phyloP scores from a whole-genome alignment of 202 grass and related monocot species.

The Digitaria exilis region DNA sequence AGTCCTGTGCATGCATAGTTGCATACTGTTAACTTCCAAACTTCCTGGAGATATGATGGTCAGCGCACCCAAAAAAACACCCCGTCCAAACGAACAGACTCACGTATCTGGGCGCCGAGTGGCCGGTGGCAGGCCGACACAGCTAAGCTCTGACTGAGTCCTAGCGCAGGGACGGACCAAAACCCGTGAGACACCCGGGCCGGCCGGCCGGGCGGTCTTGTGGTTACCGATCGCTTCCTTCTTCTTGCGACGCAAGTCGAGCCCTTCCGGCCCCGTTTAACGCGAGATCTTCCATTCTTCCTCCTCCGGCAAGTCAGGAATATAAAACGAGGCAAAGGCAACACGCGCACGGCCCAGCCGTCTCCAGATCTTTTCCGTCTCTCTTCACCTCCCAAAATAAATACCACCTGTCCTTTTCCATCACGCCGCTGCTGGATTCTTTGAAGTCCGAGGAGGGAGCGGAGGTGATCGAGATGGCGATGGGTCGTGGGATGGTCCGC shows the following conservation, averaged over 20 bases:
- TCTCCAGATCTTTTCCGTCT: slow-evolving; percentile 6
- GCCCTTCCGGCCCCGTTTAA: neutral
- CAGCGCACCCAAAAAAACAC: too few relatives aligned
- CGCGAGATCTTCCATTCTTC: slow-evolving; percentile 17
- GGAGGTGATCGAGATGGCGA: slow-evolving; percentile 22
- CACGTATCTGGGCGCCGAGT: neutral
- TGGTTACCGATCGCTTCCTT: neutral
- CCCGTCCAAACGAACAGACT: too few relatives aligned
- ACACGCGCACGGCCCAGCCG: neutral
- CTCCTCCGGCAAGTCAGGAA: slow-evolving; percentile 36
- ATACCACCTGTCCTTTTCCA: neutral
- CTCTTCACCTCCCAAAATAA: too few relatives aligned
- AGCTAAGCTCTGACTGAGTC: neutral
- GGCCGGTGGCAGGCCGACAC: neutral
- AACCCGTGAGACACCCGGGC: too few relatives aligned
- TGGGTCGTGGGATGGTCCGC: neutral
- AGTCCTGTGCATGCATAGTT: too few relatives aligned
- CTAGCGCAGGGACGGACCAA: neutral
- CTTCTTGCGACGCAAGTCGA: slow-evolving; percentile 50
- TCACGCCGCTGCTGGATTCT: neutral
- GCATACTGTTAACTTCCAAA: too few relatives aligned
- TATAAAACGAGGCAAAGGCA: slow-evolving; percentile 11
- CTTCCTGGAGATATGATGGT: too few relatives aligned
- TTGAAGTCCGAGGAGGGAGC: neutral
- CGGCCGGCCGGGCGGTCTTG: neutral